Evolutionary conservation across 2,329 filamentous ascomycete genomes (phyloP), one percentile per base, ranked within the genome.

Genomic region (Apiospora pterosperma): DNA sequence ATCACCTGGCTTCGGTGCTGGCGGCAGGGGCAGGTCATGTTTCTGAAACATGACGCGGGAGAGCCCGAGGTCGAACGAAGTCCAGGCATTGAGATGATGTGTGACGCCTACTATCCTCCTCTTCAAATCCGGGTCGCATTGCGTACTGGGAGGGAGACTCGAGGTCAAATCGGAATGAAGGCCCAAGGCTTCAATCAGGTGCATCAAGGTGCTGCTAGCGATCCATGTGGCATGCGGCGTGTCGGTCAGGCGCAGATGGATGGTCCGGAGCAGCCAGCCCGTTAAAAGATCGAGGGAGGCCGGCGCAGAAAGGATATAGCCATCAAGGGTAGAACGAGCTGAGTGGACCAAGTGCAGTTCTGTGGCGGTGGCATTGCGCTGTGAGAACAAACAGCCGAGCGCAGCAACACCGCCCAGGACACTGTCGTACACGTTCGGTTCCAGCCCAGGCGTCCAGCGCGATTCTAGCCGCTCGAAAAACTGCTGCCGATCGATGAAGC

Each of bases 21-120:
- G 60, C 1, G 39, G 39, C 4, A 48, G 39, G 5, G 60, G 60
- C 39, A 62, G 28, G 28, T 62, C 60, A 10, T 48, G 31, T 5
- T 36, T 62, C 8, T 62, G 60, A 10, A 42, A 44, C 8, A 75
- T 73, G 65, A 87, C 82, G 11, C 84, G 78, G 0, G 84, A 85
- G 0, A 83, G 80, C 1, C 85, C 85, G 62, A 87, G 81, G 63
- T 88, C 85, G 67, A 86, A 87, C 0, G 84, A 87, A 31, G 83
- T 82, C 85, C 85, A 88, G 14, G 82, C 83, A 67, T 88, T 87
- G 8, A 88, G 78, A 67, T 87, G 85, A 11, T 84, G 82, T 0
- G 85, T 81, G 44, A 87, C 79, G 62, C 82, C 79, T 69, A 85
- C 74, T 4, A 85, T 71, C 1, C 82, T 74, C 14, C 78, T 76